Percentiles rank a stretch among this genome's conserved stretches.
phyloP scores from a whole-genome alignment of 2,329 filamentous ascomycete species.

The Septoria petroselini region DNA sequence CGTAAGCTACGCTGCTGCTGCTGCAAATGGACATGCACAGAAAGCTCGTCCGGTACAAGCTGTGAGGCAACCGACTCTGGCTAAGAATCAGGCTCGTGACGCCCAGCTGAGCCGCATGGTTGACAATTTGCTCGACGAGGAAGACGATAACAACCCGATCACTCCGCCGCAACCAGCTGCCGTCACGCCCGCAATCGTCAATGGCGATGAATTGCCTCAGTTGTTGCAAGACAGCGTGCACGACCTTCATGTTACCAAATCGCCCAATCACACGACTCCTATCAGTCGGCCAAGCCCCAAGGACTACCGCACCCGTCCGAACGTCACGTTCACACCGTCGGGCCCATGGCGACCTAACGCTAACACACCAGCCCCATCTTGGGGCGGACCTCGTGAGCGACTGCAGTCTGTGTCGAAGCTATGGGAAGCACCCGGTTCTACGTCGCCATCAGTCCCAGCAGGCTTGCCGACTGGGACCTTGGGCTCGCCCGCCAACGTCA shows the following conservation, averaged over 20 bases:
- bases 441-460: slow-evolving; percentile 37
- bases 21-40: slow-evolving; percentile 27
- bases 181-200: slow-evolving; percentile 28
- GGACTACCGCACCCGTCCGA: slow-evolving; percentile 8
- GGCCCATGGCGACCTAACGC: slow-evolving; percentile 8
- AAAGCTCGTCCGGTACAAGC: slow-evolving; percentile 18
- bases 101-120: slow-evolving; percentile 58
- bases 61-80: slow-evolving; percentile 16
- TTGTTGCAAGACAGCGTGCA: slow-evolving; percentile 34
- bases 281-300: slow-evolving; percentile 7
- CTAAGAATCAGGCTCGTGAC: slow-evolving; percentile 35
- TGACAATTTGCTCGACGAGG: slow-evolving; percentile 52
- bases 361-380: slow-evolving; percentile 4
- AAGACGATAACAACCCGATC: slow-evolving; percentile 47
- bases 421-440: slow-evolving; percentile 27
- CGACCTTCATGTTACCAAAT: slow-evolving; percentile 37
- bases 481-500: slow-evolving; percentile 25
- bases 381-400: slow-evolving; percentile 23
- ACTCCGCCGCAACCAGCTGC: slow-evolving; percentile 45
- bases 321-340: slow-evolving; percentile 16
- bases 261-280: slow-evolving; percentile 17
- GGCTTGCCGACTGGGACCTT: slow-evolving; percentile 35
- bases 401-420: slow-evolving; percentile 34
- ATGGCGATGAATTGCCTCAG: slow-evolving; percentile 42
- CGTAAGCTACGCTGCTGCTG: slow-evolving; percentile 35